phyloP scores from a whole-genome alignment of 345 rosid genomes.

The Eucalyptus curtisii region DNA sequence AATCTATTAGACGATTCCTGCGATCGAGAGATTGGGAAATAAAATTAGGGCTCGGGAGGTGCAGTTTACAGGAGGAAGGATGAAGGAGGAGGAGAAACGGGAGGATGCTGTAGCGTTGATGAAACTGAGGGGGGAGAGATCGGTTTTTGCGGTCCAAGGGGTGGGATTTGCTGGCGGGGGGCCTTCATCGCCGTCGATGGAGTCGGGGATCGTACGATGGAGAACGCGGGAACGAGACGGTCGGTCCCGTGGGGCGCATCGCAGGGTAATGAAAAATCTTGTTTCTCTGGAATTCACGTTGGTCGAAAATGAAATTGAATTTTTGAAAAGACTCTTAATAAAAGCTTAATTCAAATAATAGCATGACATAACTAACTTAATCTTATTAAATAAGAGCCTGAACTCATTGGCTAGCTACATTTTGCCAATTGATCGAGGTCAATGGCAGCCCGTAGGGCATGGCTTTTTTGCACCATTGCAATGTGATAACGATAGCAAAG shows the following conservation, averaged over 20 bases:
- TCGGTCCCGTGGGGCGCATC: neutral
- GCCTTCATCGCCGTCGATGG: neutral
- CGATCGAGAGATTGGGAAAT: neutral
- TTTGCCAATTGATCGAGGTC: neutral
- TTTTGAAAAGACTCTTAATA: accelerated
- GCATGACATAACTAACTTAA: too few relatives aligned
- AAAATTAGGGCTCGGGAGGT: neutral
- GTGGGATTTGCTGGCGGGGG: neutral
- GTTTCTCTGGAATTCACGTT: neutral
- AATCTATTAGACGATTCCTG: neutral
- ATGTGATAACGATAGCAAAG: accelerated
- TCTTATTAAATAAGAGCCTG: too few relatives aligned
- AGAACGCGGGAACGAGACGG: neutral
- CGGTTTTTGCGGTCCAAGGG: neutral
- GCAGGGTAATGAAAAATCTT: neutral
- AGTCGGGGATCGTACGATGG: neutral
- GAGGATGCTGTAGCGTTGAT: neutral
- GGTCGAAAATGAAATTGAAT: neutral
- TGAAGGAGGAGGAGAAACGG: neutral
- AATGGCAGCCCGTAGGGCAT: accelerated
- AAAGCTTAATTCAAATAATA: too few relatives aligned
- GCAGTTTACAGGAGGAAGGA: neutral
- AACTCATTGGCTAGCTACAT: neutral
- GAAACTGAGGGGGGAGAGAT: neutral
- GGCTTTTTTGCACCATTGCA: too few relatives aligned